Percentiles rank a stretch among this genome's conserved stretches.
Conservation (phyloP, 2,329 filamentous ascomycete genomes). For the Diaporthe vexans region DNA sequence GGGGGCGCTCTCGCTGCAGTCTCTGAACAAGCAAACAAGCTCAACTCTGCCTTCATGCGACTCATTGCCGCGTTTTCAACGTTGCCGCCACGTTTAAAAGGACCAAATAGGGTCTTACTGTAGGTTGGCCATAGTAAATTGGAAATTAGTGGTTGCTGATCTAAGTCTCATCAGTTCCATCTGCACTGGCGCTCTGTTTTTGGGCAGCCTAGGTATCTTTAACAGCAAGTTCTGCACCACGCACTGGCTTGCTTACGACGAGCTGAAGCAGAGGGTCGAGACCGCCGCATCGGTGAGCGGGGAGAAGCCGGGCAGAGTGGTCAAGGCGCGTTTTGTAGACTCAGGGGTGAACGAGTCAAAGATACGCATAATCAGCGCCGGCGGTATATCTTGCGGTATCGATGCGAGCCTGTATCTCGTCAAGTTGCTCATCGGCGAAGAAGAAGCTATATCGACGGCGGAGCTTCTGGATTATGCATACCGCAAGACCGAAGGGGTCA, state of each 20-base stretch:
- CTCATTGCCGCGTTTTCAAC: constrained; percentile 4
- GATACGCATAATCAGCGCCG: constrained; percentile 1
- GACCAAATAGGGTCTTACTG: not conserved
- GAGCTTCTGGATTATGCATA: constrained; percentile 37
- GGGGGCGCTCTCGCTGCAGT: not conserved
- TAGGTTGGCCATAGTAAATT: not conserved
- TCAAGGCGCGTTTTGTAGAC: constrained; percentile 7
- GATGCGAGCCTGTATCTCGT: constrained; percentile 33
- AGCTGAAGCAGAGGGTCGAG: not conserved
- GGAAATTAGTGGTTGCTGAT: rapidly evolving
- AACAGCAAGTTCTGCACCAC: constrained; percentile 10
- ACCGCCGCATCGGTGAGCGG: not conserved
- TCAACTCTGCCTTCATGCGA: constrained; percentile 3
- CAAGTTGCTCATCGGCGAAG: constrained; percentile 24
- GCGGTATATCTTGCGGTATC: constrained; percentile 3
- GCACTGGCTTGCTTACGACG: constrained; percentile 6
- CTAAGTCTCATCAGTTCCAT: not conserved
- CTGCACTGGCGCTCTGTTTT: constrained; percentile 11
- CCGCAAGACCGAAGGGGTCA: constrained; percentile 33
- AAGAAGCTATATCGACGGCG: constrained; percentile 22
- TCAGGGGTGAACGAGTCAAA: not conserved
- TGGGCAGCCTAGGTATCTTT: constrained; percentile 1
- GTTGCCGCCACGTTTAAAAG: not conserved
- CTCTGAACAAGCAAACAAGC: not conserved
- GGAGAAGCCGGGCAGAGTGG: not conserved